Evolutionary conservation across 306 rosid genomes (phyloP).

Genomic region (Spatholobus suberectus): DNA sequence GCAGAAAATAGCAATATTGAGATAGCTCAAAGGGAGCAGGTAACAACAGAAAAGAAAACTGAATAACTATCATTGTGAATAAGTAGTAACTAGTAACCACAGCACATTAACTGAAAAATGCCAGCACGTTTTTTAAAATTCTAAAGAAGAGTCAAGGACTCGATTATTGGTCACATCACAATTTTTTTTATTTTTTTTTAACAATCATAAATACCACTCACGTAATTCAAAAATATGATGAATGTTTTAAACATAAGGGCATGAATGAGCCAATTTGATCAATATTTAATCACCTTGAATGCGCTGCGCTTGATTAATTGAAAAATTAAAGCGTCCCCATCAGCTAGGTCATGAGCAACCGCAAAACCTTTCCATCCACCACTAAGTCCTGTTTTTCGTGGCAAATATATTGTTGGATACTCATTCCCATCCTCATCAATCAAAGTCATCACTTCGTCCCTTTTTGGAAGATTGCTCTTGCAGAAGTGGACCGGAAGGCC

Average conservation of each 20-base stretch:
- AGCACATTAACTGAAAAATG: slow-evolving; percentile 26
- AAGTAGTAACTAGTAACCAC: not conserved
- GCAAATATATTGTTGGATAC: slow-evolving; percentile 59
- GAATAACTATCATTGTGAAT: not conserved
- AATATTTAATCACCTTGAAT: slow-evolving; percentile 71
- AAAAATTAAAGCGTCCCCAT: slow-evolving; percentile 84
- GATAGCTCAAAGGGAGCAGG: not conserved
- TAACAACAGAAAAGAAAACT: not conserved
- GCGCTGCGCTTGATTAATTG: slow-evolving; percentile 60
- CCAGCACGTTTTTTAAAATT: not conserved
- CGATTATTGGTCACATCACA: not conserved
- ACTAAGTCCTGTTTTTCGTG: slow-evolving; percentile 65
- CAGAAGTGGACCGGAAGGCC: slow-evolving; percentile 71
- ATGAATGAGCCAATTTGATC: slow-evolving; percentile 17
- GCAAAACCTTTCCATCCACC: slow-evolving; percentile 90
- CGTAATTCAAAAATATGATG: not conserved
- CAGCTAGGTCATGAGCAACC: slow-evolving; percentile 74
- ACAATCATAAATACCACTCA: slow-evolving; percentile 26
- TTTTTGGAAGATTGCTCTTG: slow-evolving; percentile 55
- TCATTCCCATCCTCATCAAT: slow-evolving; percentile 68
- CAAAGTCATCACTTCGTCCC: slow-evolving; percentile 53
- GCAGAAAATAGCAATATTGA: not conserved
- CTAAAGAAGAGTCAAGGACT: not conserved
- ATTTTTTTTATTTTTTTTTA: not conserved
- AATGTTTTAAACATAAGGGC: slow-evolving; percentile 6